Conservation (phyloP, 441 rosid genomes). For the Gossypium davidsonii region DNA sequence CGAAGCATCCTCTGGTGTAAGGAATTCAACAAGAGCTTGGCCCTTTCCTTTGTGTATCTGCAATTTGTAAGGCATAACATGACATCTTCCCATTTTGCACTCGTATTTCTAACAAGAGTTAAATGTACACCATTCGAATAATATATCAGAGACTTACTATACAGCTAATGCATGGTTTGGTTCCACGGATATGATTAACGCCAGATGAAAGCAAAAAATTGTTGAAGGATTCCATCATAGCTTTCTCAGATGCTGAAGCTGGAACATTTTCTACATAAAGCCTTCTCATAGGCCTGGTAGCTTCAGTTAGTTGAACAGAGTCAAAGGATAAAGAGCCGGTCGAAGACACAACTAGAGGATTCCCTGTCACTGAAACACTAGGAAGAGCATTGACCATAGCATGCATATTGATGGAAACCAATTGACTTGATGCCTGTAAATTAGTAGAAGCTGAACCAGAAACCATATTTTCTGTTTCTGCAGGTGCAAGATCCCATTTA, state of each 20-base stretch:
- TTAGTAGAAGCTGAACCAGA: slow-evolving; percentile 37
- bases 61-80: slow-evolving; percentile 17
- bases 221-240: slow-evolving; percentile 59
- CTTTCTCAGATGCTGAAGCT: slow-evolving; percentile 69
- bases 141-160: slow-evolving; percentile 51
- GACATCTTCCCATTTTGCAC: slow-evolving; percentile 14
- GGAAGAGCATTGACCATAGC: slow-evolving; percentile 38
- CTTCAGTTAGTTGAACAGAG: slow-evolving; percentile 77
- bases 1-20: slow-evolving; percentile 88
- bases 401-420: slow-evolving; percentile 29
- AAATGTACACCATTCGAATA: slow-evolving; percentile 12
- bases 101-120: slow-evolving; percentile 17
- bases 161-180: slow-evolving; percentile 82
- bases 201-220: slow-evolving; percentile 62
- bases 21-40: slow-evolving; percentile 88
- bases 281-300: slow-evolving; percentile 77
- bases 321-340: slow-evolving; percentile 38
- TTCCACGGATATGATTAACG: slow-evolving; percentile 53
- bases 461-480: slow-evolving; percentile 25
- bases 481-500: slow-evolving; percentile 73
- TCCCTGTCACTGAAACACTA: slow-evolving; percentile 30
- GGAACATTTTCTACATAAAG: slow-evolving; percentile 83
- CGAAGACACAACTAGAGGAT: slow-evolving; percentile 37
- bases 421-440: slow-evolving; percentile 36
- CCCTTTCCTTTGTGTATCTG: slow-evolving; percentile 77